Evolutionary conservation across 2,329 filamentous ascomycete genomes (phyloP).

Genomic region (Epichloe sylvatica): DNA sequence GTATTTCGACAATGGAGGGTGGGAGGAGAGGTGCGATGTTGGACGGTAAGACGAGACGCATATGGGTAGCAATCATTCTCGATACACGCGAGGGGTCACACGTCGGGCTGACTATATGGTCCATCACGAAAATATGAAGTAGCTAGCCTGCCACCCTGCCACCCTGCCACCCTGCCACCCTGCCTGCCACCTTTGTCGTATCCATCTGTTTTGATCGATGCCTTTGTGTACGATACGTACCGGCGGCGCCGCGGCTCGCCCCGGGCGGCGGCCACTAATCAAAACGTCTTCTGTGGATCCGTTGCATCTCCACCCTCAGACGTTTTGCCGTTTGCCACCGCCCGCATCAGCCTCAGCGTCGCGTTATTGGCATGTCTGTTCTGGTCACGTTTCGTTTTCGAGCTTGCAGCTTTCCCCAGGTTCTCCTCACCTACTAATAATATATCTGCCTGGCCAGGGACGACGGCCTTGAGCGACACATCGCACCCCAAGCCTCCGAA

Average conservation of each 20-base stretch:
- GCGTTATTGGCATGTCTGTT: neutral
- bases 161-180: no score
- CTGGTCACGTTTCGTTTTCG: constrained; percentile 4
- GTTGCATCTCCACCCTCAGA: neutral
- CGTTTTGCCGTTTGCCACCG: constrained; percentile 8
- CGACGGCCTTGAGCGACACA: neutral
- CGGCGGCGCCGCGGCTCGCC: neutral
- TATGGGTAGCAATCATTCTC: neutral
- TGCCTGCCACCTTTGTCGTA: no score
- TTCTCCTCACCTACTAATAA: constrained; percentile 1
- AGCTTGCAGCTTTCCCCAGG: constrained; percentile 1
- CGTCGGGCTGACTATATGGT: no score
- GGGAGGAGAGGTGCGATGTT: neutral
- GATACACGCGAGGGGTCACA: no score
- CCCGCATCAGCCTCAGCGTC: constrained; percentile 6
- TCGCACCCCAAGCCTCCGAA: neutral
- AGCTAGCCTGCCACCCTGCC: no score
- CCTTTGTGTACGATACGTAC: neutral
- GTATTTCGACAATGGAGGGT: neutral
- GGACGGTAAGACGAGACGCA: neutral
- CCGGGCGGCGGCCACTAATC: neutral
- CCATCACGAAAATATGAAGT: no score
- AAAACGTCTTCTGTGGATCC: neutral
- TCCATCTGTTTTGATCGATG: no score
- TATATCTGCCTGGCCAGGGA: neutral